phyloP scores from a whole-genome alignment of 148 eudicot species.

The Rheum nobile region DNA sequence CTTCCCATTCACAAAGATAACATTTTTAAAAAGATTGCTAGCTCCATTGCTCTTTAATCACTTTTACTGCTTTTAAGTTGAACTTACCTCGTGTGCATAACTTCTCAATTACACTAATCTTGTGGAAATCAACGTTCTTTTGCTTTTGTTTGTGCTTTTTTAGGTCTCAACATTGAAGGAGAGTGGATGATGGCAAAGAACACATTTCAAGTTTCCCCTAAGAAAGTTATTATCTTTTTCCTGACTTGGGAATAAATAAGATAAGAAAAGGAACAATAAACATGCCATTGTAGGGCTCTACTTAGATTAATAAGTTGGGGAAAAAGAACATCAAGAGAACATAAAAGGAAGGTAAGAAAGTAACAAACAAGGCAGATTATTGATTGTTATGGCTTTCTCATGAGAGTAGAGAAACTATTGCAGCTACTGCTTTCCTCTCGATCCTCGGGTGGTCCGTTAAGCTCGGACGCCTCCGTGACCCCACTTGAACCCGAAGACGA shows the following conservation, averaged over 20 bases:
- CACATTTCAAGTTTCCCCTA: background rate
- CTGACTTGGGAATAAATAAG: background rate
- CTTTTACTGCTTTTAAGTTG: background rate
- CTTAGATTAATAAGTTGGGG: conserved; percentile 6
- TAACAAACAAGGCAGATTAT: background rate
- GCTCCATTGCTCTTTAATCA: no score
- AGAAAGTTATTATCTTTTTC: background rate
- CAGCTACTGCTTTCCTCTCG: conserved; percentile 62
- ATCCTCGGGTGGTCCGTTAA: conserved; percentile 18
- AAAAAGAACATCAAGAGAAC: background rate
- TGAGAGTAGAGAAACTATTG: conserved; percentile 30
- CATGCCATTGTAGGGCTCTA: conserved; percentile 9
- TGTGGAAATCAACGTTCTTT: background rate
- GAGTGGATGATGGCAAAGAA: no score
- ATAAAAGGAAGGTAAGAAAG: background rate
- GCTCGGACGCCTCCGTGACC: conserved; percentile 37
- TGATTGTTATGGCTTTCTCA: conserved; percentile 19
- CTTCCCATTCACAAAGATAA: background rate
- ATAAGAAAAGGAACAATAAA: background rate
- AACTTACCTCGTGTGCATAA: background rate
- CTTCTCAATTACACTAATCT: conserved; percentile 1
- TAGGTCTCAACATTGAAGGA: background rate
- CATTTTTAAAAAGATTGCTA: background rate
- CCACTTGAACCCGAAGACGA: conserved; percentile 80
- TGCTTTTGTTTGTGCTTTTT: background rate